Conservation (phyloP, 2,329 filamentous ascomycete genomes). For the Fusarium irregulare region DNA sequence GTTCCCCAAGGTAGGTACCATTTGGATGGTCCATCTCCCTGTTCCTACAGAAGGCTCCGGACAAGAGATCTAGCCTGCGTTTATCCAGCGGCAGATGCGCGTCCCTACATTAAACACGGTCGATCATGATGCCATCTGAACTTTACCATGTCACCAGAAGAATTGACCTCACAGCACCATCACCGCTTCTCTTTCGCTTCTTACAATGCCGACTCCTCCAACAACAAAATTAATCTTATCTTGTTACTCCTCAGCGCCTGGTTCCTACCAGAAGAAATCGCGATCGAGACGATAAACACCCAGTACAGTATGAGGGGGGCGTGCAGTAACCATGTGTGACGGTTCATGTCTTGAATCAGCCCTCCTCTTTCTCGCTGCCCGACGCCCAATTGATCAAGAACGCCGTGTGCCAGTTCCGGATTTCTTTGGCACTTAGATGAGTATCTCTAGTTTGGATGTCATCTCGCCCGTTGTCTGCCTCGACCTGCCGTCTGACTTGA, state of each 20-base stretch:
- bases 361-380: slow-evolving; percentile 40
- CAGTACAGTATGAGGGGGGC: slow-evolving; percentile 28
- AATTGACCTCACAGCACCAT: slow-evolving; percentile 19
- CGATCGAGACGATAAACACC: slow-evolving; percentile 18
- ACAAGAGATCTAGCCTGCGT: slow-evolving; percentile 35
- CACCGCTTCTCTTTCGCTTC: slow-evolving; percentile 1
- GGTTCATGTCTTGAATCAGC: slow-evolving; percentile 43
- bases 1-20: slow-evolving; percentile 14
- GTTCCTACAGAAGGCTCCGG: slow-evolving; percentile 38
- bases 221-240: slow-evolving; percentile 14
- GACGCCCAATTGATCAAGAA: slow-evolving; percentile 40
- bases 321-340: slow-evolving; percentile 41
- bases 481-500: slow-evolving; percentile 20
- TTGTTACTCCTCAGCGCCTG: slow-evolving; percentile 16
- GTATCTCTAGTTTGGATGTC: slow-evolving; percentile 8
- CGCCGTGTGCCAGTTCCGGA: slow-evolving; percentile 23
- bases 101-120: slow-evolving; percentile 34
- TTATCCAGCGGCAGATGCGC: slow-evolving; percentile 44
- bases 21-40: slow-evolving; percentile 30
- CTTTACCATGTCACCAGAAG: slow-evolving; percentile 30
- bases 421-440: slow-evolving; percentile 5
- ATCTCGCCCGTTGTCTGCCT: slow-evolving; percentile 16
- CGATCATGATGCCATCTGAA: slow-evolving; percentile 38
- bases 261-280: slow-evolving; percentile 23
- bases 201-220: background rate